Evolutionary conservation across 1,284 basidiomycete genomes (phyloP).

Genomic region (Ustilago cynodontis): DNA sequence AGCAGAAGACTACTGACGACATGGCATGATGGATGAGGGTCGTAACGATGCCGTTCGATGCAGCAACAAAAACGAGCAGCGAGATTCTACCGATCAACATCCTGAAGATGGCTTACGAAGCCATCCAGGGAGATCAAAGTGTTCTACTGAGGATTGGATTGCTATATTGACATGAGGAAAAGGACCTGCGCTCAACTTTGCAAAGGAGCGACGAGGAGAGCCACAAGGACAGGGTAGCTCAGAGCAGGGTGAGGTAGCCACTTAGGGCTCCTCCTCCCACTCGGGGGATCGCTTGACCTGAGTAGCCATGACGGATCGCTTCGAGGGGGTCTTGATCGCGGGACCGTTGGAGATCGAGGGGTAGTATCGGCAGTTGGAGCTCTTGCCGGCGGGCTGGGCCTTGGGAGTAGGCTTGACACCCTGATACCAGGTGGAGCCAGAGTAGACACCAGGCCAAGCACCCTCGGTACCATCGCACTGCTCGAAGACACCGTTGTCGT

Average conservation of each 20-base stretch:
- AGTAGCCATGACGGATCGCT: conserved; percentile 54
- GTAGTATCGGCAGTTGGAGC: conserved; percentile 60
- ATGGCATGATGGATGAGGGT: conserved; percentile 12
- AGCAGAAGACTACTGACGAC: conserved; percentile 15
- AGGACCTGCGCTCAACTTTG: conserved; percentile 41
- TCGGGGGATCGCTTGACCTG: conserved; percentile 53
- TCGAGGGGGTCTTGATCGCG: conserved; percentile 53
- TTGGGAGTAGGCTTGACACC: conserved; percentile 53
- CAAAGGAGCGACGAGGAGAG: conserved; percentile 37
- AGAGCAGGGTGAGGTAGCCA: conserved; percentile 5
- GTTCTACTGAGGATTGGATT: conserved; percentile 10
- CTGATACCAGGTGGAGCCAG: conserved; percentile 62
- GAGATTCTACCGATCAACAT: conserved; percentile 23
- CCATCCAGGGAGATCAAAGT: conserved; percentile 28
- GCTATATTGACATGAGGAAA: conserved; percentile 30
- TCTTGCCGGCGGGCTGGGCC: conserved; percentile 48
- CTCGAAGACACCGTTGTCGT: conserved; percentile 58
- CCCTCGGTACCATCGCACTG: conserved; percentile 63
- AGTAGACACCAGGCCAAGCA: conserved; percentile 64
- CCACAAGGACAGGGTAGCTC: conserved; percentile 5
- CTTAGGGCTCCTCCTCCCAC: conserved; percentile 48
- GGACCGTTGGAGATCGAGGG: conserved; percentile 55
- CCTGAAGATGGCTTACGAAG: conserved; percentile 17
- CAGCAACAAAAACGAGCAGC: conserved; percentile 15
- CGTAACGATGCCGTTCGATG: not conserved